Percentiles rank a stretch among this genome's conserved stretches.
These are phyloP conservation scores for Lepraria neglecta DNA, from an alignment of 495 filamentous ascomycete genomes.

Conservation along the genomic window DNA sequence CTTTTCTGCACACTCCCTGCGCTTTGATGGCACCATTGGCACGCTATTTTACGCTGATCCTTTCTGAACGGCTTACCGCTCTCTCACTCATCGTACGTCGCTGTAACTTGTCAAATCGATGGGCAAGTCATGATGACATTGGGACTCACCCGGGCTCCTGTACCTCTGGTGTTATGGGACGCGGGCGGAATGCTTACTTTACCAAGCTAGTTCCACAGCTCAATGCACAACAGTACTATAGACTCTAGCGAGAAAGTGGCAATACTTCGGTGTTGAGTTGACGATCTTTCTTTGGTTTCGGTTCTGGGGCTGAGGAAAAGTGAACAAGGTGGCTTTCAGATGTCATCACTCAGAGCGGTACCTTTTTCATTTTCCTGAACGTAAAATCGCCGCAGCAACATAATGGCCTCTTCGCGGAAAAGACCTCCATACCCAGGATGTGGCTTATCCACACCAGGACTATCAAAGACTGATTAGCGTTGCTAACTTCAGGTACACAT, in stretches of 20 bases:
- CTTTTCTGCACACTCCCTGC: too few species aligned
- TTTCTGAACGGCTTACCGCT: too few species aligned
- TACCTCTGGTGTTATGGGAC: neutral
- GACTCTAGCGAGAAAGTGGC: constrained; percentile 9
- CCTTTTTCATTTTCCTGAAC: constrained; percentile 92
- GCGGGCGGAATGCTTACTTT: neutral
- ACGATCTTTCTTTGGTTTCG: constrained; percentile 49
- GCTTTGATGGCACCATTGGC: too few species aligned
- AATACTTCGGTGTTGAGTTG: constrained; percentile 41
- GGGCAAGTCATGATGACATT: neutral
- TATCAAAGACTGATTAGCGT: constrained; percentile 28
- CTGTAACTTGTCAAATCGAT: neutral
- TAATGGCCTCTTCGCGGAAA: constrained; percentile 81
- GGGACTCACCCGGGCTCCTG: neutral
- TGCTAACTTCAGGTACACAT: neutral
- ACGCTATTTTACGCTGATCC: too few species aligned
- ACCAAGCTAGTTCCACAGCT: too few species aligned
- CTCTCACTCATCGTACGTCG: neutral
- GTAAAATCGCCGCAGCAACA: constrained; percentile 86
- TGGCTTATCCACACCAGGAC: constrained; percentile 56
- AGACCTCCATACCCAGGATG: constrained; percentile 77
- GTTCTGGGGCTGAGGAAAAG: constrained; percentile 49
- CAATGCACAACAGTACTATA: too few species aligned
- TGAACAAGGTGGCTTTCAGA: constrained; percentile 12
- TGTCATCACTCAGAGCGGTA: constrained; percentile 29